Evolutionary conservation across 257 asterid genomes (phyloP), one percentile per base, ranked within the genome.

Genomic region (Nicotiana otophora): DNA sequence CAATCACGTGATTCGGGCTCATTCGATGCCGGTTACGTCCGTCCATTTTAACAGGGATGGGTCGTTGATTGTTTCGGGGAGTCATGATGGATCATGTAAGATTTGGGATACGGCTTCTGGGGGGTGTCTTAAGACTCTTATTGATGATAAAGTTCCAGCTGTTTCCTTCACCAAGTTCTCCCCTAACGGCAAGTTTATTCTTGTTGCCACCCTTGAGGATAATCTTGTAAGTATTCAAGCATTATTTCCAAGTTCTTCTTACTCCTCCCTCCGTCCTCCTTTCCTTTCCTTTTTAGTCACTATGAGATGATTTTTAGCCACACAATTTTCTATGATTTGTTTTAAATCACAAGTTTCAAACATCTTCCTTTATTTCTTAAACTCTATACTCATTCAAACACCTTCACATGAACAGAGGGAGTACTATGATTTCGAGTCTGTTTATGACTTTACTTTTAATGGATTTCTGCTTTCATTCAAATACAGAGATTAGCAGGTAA

Each of bases 11-110:
- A 89, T 96, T 83, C 85, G 79, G 57, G 99, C 91, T 6, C 99
- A 96, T 82, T 67, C 92, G 54, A 66, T 89, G 95, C 99, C 98
- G 7, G 95, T 96, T 16, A 96, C 97, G 8, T 89, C 98, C 0
- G 99, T 90, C 81, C 90, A 91, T 83, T 96, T 92, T 57, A 96
- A 92, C 60, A 79, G 91, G 78, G 99, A 96, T 33, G 99, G 97
- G 0, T 91, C 97, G 0, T 81, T 96, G 91, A 92, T 96, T 83
- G 99, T 94, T 30, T 91, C 97, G 1, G 89, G 90, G 10, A 96
- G 99, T 57, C 95, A 89, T n/a, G 99, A 96, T 69, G 99, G 99
- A 5, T 86, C 95, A 20, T 96, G 99, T 83, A 96, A 92, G 93
- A 94, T 94, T 76, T 96, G 98, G 98, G 99, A 94, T 66, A 42